These are phyloP conservation scores for Leccinum uliginosum DNA, from an alignment of 768 basidiomycete genomes.

Conservation along the genomic window DNA sequence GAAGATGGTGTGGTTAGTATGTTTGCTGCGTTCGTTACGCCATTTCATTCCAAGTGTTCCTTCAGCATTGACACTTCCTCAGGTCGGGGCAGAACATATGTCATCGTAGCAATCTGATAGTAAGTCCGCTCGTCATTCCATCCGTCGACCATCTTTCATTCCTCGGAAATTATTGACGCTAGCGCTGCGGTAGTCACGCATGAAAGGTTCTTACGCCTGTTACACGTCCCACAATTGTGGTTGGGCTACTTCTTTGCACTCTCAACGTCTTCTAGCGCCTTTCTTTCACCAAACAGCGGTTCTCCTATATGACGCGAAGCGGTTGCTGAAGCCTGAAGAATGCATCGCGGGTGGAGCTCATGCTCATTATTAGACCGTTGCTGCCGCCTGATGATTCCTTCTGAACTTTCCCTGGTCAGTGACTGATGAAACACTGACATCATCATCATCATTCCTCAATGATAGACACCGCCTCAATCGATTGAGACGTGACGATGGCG, in stretches of 20 bases:
- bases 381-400: slow-evolving; percentile 4
- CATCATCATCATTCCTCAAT: slow-evolving; percentile 8
- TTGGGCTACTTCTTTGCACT: slow-evolving; percentile 6
- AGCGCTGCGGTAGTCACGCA: slow-evolving; percentile 7
- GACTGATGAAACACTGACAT: slow-evolving; percentile 18
- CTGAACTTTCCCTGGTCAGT: slow-evolving; percentile 7
- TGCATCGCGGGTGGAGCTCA: slow-evolving; percentile 12
- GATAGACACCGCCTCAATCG: slow-evolving; percentile 15
- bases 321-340: slow-evolving; percentile 7
- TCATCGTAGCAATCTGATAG: slow-evolving; percentile 4
- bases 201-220: slow-evolving; percentile 11
- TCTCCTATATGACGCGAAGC: slow-evolving; percentile 12
- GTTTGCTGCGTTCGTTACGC: slow-evolving; percentile 20
- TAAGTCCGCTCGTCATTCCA: slow-evolving; percentile 14
- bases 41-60: slow-evolving; percentile 22
- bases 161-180: slow-evolving; percentile 25
- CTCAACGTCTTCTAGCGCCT: slow-evolving; percentile 11
- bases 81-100: neutral
- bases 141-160: slow-evolving; percentile 19
- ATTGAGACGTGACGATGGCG: slow-evolving; percentile 7
- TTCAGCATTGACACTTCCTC: slow-evolving; percentile 10
- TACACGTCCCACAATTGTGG: slow-evolving; percentile 1
- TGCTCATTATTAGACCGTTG: slow-evolving; percentile 2
- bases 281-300: neutral
- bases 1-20: slow-evolving; percentile 19